Evolutionary conservation across 2,329 filamentous ascomycete genomes (phyloP), one percentile per base, ranked within the genome.

Genomic region (Botrytis pseudocinerea): DNA sequence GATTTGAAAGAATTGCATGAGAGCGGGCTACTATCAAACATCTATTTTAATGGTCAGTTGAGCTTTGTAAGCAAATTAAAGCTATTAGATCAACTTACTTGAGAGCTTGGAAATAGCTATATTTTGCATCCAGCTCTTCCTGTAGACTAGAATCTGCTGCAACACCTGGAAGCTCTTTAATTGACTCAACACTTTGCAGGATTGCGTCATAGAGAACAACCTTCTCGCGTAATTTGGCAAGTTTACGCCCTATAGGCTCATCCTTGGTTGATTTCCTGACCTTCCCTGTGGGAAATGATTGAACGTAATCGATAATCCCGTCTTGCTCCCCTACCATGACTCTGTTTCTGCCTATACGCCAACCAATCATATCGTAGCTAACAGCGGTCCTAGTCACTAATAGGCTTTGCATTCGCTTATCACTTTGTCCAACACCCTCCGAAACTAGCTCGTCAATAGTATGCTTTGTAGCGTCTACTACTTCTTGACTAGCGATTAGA

Each of bases 341-440:
- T 71, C 96, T 88, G 82, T 99, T 98, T 65, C 96, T 91, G 40
- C 95, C 95, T 76, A 98, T 93, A 81, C 96, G 89, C 95, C 95
- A 98, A 80, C 93, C 95, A 73, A 99, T 92, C 82, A 98, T 90
- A 77, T 93, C 93, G 82, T 97, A 98, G 82, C 96, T 97, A 73
- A 98, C 93, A 1, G 95, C 94, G 0, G 97, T 97, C 75, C 93
- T 92, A 5, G 95, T 97, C 73, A 99, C 92, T 77, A 97, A 95
- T 63, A 99, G 85, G 78, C 94, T 91, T 83, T 99, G 96, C 90
- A 99, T 94, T 73, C 94, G 90, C 51, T 89, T 84, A 80, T 99
- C 95, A 73, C 93, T 91, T 81, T 94, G 93, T 35, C 93, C 88
- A 22, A 97, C 89, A 1, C 94, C 93, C 81, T 99, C 96, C 74